Base-by-base conservation (phyloP, 202 grass and related monocot genomes). In the Zoysia matrella region DNA sequence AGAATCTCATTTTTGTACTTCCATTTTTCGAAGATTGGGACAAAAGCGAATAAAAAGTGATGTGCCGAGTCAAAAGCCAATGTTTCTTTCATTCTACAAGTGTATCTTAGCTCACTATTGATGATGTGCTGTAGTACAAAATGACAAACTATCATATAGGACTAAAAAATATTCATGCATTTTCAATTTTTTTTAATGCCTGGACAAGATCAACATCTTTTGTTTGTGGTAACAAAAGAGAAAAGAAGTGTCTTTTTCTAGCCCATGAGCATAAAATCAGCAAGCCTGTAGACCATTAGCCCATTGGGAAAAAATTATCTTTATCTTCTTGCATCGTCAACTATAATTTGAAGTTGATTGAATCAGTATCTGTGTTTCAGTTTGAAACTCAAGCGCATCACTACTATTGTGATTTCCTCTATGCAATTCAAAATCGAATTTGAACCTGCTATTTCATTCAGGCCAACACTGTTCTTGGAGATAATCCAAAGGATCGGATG, bases 401-500 rank as follows among this genome's bases (percentile, higher is more conserved):
- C 15, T 41, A 2, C 18, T 68, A 65, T 69, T 52, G 70, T 7
- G 48, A 18, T 0, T 52, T 10, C 6, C 5, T 47, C 13, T 44
- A 8, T 67, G 12, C 13, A 12, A 50, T 72, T 49, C 42, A 12
- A 78, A 63, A 68, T 65, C 83, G 83, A 84, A 86, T 39, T 12
- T 64, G 52, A 12, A 83, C 73, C 41, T 49, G 18, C 78, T 73
- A 51, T 76, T 74, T 8, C 16, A 12, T 78, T 18, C 76, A 98
- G 96, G 81, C 96, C 92, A 65, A 98, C 96, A 8, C 78, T 98
- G 39, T 98, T 98, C 78, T 62, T 98, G 77, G 96, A 98, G 83
- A 98, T 98, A 71, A 98, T 98, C 39, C 92, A 98, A 67, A 92
- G 96, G 83, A 84, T 98, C 8, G 96, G 96, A 22, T 98, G 96